These are phyloP conservation scores for Fusarium cicatricum DNA, from an alignment of 2,329 filamentous ascomycete species.

Conservation along the genomic window DNA sequence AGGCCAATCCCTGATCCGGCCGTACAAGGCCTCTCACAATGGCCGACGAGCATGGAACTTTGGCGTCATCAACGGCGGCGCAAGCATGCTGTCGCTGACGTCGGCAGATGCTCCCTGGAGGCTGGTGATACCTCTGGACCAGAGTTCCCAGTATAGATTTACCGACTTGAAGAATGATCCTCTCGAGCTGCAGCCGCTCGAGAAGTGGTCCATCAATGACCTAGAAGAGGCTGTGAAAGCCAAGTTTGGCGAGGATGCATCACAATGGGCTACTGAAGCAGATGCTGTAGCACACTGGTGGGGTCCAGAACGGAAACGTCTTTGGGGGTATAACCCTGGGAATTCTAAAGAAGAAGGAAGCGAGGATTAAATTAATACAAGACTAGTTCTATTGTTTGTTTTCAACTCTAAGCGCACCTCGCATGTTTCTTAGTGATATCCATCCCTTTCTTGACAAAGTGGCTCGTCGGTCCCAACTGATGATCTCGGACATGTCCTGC, in stretches of 20 bases:
- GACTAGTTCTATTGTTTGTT: not conserved
- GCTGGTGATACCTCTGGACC: slow-evolving; percentile 45
- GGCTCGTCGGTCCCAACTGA: too few relatives aligned
- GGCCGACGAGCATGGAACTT: slow-evolving; percentile 47
- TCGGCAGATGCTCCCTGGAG: slow-evolving; percentile 44
- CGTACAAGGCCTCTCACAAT: slow-evolving; percentile 34
- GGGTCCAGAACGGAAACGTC: slow-evolving; percentile 33
- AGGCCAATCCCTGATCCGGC: slow-evolving; percentile 47
- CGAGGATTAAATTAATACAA: not conserved
- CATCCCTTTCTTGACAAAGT: too few relatives aligned
- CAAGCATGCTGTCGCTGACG: slow-evolving; percentile 46
- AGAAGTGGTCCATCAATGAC: slow-evolving; percentile 39
- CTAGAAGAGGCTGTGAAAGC: slow-evolving; percentile 35
- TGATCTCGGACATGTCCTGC: too few relatives aligned
- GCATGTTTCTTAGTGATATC: too few relatives aligned
- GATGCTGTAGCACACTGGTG: slow-evolving; percentile 36
- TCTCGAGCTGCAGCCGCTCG: slow-evolving; percentile 39
- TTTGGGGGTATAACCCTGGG: slow-evolving; percentile 35
- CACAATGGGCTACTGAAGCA: slow-evolving; percentile 41
- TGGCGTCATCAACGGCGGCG: slow-evolving; percentile 46
- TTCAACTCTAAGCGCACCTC: not conserved
- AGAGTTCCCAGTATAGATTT: slow-evolving; percentile 46
- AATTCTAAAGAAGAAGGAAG: not conserved
- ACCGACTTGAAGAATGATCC: slow-evolving; percentile 44
- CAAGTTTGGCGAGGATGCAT: slow-evolving; percentile 30